Conservation (phyloP, 768 basidiomycete genomes). For the Kondoa subrosea region DNA sequence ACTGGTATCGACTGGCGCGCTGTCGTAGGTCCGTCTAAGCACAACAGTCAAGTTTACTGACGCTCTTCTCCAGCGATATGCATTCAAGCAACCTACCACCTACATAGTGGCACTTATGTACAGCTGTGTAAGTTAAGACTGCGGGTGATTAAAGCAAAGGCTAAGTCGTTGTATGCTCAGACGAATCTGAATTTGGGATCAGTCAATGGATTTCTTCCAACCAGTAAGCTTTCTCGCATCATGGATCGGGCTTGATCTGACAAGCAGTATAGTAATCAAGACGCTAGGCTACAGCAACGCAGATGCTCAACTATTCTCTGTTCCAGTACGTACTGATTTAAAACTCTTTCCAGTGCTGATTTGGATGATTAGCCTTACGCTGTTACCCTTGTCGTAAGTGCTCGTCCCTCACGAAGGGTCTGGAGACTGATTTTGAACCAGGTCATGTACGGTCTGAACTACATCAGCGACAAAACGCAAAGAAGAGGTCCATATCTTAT, state of each 20-base stretch:
- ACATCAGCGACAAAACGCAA: slow-evolving; percentile 17
- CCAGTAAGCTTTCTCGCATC: no score
- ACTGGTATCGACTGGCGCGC: slow-evolving; percentile 33
- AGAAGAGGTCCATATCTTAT: slow-evolving; percentile 26
- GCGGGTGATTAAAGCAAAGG: neutral
- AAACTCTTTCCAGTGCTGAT: slow-evolving; percentile 29
- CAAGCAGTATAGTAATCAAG: no score
- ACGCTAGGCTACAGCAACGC: slow-evolving; percentile 29
- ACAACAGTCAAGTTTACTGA: neutral
- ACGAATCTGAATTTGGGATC: slow-evolving; percentile 7
- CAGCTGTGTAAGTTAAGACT: neutral
- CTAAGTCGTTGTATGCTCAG: neutral
- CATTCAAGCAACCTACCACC: neutral
- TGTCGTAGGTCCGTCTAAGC: slow-evolving; percentile 26
- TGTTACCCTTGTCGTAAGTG: neutral
- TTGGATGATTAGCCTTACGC: slow-evolving; percentile 16
- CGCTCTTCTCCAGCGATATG: neutral
- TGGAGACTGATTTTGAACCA: no score
- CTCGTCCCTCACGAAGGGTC: no score
- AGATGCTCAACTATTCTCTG: slow-evolving; percentile 32
- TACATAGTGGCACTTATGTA: neutral
- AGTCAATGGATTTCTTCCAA: slow-evolving; percentile 32
- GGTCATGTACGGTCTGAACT: slow-evolving; percentile 20
- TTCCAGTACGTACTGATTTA: slow-evolving; percentile 34
- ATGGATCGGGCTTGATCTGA: no score